A percentile compares a stretch with the other conserved stretches of the same genome.
phyloP scores from a whole-genome alignment of 345 rosid species.

The Zanthoxylum bungeanum region DNA sequence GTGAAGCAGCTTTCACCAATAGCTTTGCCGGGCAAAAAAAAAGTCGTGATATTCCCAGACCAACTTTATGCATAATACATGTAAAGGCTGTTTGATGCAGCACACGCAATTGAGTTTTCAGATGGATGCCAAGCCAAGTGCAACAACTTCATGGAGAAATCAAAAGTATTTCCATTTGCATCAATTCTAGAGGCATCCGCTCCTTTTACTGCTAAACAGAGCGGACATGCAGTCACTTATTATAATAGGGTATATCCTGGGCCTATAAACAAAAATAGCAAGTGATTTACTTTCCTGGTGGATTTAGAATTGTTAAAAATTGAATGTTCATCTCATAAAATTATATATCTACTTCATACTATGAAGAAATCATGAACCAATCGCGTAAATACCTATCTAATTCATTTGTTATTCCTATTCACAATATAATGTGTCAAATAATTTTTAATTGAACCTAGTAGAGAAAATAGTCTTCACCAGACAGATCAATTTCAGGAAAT shows the following conservation, averaged over 20 bases:
- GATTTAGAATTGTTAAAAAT: background rate
- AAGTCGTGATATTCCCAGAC: conserved; percentile 15
- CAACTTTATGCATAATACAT: conserved; percentile 50
- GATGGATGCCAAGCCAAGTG: conserved; percentile 67
- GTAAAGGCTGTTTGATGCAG: conserved; percentile 64
- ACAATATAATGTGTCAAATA: background rate
- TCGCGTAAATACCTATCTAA: background rate
- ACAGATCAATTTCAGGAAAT: background rate
- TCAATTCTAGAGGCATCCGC: conserved; percentile 41
- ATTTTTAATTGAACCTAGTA: too few species aligned
- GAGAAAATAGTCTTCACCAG: background rate
- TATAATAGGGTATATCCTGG: background rate
- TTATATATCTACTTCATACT: background rate
- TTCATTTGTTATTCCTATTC: background rate
- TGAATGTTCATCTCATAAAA: background rate
- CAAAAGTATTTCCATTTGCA: conserved; percentile 50
- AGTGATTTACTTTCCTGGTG: background rate
- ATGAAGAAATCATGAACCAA: background rate
- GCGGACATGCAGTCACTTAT: background rate
- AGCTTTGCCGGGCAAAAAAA: conserved; percentile 14
- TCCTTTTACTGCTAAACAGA: conserved; percentile 22
- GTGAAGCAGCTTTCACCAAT: conserved; percentile 16
- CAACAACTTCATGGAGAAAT: conserved; percentile 48
- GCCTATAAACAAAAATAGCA: background rate
- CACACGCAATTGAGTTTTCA: conserved; percentile 51